Evolutionary conservation across 139 green algal genomes (phyloP), one percentile per base, ranked within the genome.

Genomic region (Closterium sp.): DNA sequence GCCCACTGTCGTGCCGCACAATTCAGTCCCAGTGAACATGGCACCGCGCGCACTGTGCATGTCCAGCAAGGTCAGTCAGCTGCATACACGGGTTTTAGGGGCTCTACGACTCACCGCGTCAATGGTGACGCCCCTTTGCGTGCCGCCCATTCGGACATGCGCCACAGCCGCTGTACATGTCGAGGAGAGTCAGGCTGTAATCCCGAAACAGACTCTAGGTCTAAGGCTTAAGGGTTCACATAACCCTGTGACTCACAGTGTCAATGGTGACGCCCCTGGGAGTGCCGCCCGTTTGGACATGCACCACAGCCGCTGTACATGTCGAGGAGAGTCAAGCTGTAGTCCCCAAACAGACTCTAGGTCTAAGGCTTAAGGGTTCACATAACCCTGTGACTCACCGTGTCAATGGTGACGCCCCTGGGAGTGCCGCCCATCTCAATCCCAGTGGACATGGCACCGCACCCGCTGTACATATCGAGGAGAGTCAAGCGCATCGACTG

Each of bases 401-500:
- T 89, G 34, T 66, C 28, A 19, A 89, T 66, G 36, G 86, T 89
- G 35, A 89, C 34, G 31, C 31, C 30, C 6, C 30, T 33, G 36
- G 34, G 86, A 35, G 86, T 31, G 86, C 30, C 86, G 6, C 86
- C 86, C 86, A 89, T 89, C 36, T 89, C 87, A 34, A 93, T 33
- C 31, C 90, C 90, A 1, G 87, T 93, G n/a, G 90, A 93, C 87
- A 93, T 92, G 43, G 30, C 90, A n/a, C 90, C 90, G 36, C 90
- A 93, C 21, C 90, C 90, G 19, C n/a, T 31, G 90, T 93, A 93
- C 64, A 93, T 31, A 88, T 93, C 90, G 6, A 93, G 85, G 9
- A 92, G 19, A 25, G 0, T 33, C 36, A 90, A 12, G 25, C 55
- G 55, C 55, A 76, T 76, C 16, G 55, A 28, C 55, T 76, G 55